Conservation (phyloP, 1,139 yeast genomes). For the Geotrichum bryndzae region DNA sequence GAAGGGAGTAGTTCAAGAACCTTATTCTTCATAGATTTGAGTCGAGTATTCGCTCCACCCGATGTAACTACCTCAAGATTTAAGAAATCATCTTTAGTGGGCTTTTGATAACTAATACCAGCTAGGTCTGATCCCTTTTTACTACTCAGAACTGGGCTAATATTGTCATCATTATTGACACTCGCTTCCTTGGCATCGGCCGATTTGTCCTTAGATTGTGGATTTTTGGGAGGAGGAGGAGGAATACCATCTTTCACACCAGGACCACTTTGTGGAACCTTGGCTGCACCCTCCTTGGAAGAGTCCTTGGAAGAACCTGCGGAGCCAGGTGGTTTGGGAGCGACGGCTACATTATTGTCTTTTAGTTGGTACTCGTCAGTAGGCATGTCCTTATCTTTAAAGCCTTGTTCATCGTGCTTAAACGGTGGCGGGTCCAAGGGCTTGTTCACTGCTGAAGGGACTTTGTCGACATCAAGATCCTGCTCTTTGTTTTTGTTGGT, state of each 20-base stretch:
- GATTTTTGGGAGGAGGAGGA: conserved; percentile 1
- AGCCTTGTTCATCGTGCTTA: conserved; percentile 7
- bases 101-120: not conserved
- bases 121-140: not conserved
- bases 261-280: not conserved
- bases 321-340: conserved; percentile 10
- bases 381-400: not conserved
- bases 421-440: conserved; percentile 10
- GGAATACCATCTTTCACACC: conserved; percentile 7
- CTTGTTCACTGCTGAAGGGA: conserved; percentile 3
- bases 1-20: conserved; percentile 6
- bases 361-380: conserved; percentile 2
- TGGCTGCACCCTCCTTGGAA: not conserved
- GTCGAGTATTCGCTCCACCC: conserved; percentile 19
- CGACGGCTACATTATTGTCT: conserved; percentile 10
- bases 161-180: not conserved
- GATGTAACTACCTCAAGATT: conserved; percentile 14
- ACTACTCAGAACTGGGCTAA: not conserved
- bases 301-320: not conserved
- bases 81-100: conserved; percentile 6
- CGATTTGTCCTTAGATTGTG: not conserved
- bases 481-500: not conserved
- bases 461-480: conserved; percentile 9
- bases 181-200: not conserved
- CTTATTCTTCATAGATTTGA: not conserved